Evolutionary conservation across 2,329 filamentous ascomycete species (phyloP).

Genomic region (Botrytis elliptica): DNA sequence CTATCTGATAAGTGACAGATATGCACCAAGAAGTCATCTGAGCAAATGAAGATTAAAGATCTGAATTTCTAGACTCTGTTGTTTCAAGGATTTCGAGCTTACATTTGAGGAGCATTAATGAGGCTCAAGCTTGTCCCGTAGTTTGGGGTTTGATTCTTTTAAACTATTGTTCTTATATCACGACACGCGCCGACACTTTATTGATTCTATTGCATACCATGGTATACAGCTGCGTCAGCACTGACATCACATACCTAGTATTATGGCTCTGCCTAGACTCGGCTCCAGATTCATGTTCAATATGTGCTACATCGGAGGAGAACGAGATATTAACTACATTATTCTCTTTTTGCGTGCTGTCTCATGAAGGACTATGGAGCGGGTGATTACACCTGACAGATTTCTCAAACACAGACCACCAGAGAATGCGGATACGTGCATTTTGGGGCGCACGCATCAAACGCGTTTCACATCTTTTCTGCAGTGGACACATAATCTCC

Average conservation of each 20-base stretch:
- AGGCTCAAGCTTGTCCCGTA: background rate
- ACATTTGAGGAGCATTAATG: too few relatives aligned
- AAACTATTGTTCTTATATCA: rapidly evolving
- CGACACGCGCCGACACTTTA: background rate
- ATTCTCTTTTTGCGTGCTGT: background rate
- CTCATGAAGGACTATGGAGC: background rate
- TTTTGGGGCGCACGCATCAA: background rate
- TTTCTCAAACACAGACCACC: background rate
- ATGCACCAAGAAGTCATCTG: background rate
- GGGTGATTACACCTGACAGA: too few relatives aligned
- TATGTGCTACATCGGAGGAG: background rate
- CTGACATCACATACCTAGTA: background rate
- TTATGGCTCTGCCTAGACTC: background rate
- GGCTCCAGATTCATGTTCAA: background rate
- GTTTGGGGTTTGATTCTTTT: background rate
- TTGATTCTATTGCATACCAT: too few relatives aligned
- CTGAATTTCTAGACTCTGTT: background rate
- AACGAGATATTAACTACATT: background rate
- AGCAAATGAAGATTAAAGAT: background rate
- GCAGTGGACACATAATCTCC: background rate
- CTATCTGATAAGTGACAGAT: background rate
- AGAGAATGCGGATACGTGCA: background rate
- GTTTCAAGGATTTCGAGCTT: background rate
- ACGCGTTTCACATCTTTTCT: background rate
- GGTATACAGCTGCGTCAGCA: background rate